These are phyloP conservation scores for Mimosa pudica DNA, from an alignment of 306 rosid species.

Conservation along the genomic window DNA sequence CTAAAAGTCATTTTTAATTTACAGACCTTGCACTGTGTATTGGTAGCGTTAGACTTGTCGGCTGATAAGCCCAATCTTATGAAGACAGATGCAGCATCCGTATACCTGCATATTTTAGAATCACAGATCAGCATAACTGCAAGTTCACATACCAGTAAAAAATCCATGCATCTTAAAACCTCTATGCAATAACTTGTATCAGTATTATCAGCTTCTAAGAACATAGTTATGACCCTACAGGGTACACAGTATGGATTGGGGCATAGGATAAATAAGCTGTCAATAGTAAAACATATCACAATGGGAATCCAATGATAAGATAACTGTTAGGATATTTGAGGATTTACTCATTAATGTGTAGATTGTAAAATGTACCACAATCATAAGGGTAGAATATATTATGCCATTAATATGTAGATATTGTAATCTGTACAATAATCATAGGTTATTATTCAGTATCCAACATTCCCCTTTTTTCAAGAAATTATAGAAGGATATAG, in stretches of 20 bases:
- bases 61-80: constrained; percentile 88
- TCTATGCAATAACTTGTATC: constrained; percentile 1
- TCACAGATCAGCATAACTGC: constrained; percentile 8
- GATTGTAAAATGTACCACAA: neutral
- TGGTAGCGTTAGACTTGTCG: constrained; percentile 85
- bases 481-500: neutral
- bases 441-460: neutral
- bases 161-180: constrained; percentile 12
- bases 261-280: constrained; percentile 21
- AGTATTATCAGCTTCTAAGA: constrained; percentile 28
- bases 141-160: constrained; percentile 24
- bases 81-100: constrained; percentile 78
- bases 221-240: neutral
- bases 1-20: constrained; percentile 4
- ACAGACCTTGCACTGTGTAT: constrained; percentile 88
- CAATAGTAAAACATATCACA: neutral
- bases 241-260: constrained; percentile 22
- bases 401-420: neutral
- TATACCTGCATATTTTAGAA: constrained; percentile 58
- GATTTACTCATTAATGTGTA: neutral
- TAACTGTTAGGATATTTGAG: neutral
- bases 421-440: neutral
- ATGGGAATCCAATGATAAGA: neutral
- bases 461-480: neutral
- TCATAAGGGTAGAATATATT: neutral